Evolutionary conservation across 2,329 filamentous ascomycete genomes (phyloP).

Genomic region (Onygena corvina): DNA sequence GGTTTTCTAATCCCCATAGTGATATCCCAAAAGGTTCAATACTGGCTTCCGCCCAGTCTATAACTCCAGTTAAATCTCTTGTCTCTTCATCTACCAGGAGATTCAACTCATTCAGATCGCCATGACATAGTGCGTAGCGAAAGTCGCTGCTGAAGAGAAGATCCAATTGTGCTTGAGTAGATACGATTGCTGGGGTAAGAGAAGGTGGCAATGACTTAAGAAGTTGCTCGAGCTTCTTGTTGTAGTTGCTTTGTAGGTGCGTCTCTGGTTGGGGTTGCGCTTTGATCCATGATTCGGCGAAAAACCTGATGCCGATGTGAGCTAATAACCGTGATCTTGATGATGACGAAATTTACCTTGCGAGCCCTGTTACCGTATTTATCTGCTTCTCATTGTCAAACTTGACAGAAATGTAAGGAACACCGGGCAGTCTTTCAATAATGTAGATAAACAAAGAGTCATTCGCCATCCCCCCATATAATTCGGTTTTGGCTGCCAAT

Average conservation of each 20-base stretch:
- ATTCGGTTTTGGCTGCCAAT: slow-evolving; percentile 7
- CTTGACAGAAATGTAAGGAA: slow-evolving; percentile 7
- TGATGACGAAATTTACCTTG: slow-evolving; percentile 2
- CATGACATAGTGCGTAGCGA: slow-evolving; percentile 3
- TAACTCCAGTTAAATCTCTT: slow-evolving; percentile 8
- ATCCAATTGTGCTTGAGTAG: not conserved
- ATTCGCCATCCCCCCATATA: slow-evolving; percentile 7
- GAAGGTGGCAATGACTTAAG: not conserved
- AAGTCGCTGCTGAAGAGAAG: slow-evolving; percentile 1
- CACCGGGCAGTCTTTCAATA: slow-evolving; percentile 10
- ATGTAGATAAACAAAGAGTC: slow-evolving; percentile 6
- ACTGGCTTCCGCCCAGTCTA: slow-evolving; percentile 5
- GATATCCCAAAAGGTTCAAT: not conserved
- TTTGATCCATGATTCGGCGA: slow-evolving; percentile 3
- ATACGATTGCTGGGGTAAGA: not conserved
- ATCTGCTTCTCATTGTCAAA: slow-evolving; percentile 3
- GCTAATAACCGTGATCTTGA: not conserved
- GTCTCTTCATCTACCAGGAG: slow-evolving; percentile 3
- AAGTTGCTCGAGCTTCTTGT: slow-evolving; percentile 4
- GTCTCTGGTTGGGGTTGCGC: slow-evolving; percentile 3
- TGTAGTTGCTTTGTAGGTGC: not conserved
- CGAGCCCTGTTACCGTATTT: slow-evolving; percentile 6
- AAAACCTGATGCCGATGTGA: slow-evolving; percentile 2
- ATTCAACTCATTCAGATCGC: slow-evolving; percentile 3
- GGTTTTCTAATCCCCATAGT: not conserved